Conservation (phyloP, 192 early-diverging fungal species). For the Coemansia reversa region DNA sequence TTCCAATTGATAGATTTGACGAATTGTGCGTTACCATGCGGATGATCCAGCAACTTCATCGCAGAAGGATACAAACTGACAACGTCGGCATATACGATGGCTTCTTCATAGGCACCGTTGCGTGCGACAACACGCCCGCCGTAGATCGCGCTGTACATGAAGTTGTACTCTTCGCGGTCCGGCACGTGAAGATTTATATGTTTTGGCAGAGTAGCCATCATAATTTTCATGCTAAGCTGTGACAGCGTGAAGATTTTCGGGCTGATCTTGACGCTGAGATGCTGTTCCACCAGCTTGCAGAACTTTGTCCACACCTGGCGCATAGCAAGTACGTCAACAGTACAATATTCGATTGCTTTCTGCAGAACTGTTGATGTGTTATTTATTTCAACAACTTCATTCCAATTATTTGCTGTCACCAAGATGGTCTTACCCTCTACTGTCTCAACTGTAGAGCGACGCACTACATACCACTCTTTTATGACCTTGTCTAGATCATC, state of each 20-base stretch:
- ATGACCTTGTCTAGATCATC: conserved; percentile 1
- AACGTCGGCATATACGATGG: neutral
- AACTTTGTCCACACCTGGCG: conserved; percentile 1
- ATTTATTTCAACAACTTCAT: neutral
- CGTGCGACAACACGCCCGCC: neutral
- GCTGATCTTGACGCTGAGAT: too few species aligned
- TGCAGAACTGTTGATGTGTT: neutral
- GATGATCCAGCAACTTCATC: too few species aligned
- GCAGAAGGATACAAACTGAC: neutral
- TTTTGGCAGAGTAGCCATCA: neutral
- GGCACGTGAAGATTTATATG: neutral
- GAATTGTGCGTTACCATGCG: too few species aligned
- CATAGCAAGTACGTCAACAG: neutral
- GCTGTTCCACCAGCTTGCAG: too few species aligned
- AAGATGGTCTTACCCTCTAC: neutral
- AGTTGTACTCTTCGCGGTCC: too few species aligned
- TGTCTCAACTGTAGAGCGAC: neutral
- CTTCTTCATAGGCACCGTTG: conserved; percentile 3
- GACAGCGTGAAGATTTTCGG: neutral
- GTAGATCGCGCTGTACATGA: neutral
- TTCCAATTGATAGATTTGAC: too few species aligned
- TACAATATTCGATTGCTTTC: neutral
- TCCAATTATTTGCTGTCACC: conserved; percentile 3
- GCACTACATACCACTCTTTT: neutral
- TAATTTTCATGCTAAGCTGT: conserved; percentile 2